A percentile compares a stretch with the other conserved stretches of the same genome.
These are phyloP conservation scores for Didymella sp. DNA, from an alignment of 2,329 filamentous ascomycete genomes.

Conservation along the genomic window DNA sequence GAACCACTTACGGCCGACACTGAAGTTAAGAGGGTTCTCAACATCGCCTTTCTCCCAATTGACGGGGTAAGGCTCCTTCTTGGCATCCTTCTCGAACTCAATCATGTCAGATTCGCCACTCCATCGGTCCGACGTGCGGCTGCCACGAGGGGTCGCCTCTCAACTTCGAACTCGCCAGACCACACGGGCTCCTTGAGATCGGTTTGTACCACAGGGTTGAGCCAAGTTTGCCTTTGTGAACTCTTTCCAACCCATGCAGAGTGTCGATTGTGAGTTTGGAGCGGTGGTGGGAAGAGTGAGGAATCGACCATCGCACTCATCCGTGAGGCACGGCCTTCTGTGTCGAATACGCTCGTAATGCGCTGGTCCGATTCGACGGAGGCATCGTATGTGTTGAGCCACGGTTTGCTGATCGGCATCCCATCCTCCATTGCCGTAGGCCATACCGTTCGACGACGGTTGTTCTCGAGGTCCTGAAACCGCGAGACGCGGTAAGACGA, in stretches of 20 bases:
- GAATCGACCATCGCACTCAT: conserved; percentile 28
- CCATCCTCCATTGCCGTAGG: conserved; percentile 6
- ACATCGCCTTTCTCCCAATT: conserved; percentile 63
- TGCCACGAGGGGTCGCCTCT: conserved; percentile 26
- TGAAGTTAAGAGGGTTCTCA: conserved; percentile 64
- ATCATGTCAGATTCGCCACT: not conserved
- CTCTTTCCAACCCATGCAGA: conserved; percentile 22
- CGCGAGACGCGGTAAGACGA: conserved; percentile 3
- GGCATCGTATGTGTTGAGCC: conserved; percentile 3
- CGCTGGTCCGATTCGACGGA: conserved; percentile 17
- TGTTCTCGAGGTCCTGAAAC: conserved; percentile 3
- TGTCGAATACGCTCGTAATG: conserved; percentile 27
- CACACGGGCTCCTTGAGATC: conserved; percentile 18
- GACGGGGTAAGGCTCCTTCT: conserved; percentile 8
- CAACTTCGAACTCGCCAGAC: conserved; percentile 29
- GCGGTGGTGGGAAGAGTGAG: conserved; percentile 24
- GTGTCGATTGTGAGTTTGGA: conserved; percentile 13
- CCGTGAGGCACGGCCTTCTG: conserved; percentile 26
- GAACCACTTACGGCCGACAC: conserved; percentile 50
- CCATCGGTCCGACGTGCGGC: conserved; percentile 12
- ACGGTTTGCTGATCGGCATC: conserved; percentile 15
- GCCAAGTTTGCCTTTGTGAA: conserved; percentile 26
- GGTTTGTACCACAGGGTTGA: conserved; percentile 13
- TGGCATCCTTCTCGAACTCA: not conserved
- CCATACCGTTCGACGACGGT: conserved; percentile 11